Conservation (phyloP, 2,329 filamentous ascomycete genomes). For the Penicillium janthinellum region DNA sequence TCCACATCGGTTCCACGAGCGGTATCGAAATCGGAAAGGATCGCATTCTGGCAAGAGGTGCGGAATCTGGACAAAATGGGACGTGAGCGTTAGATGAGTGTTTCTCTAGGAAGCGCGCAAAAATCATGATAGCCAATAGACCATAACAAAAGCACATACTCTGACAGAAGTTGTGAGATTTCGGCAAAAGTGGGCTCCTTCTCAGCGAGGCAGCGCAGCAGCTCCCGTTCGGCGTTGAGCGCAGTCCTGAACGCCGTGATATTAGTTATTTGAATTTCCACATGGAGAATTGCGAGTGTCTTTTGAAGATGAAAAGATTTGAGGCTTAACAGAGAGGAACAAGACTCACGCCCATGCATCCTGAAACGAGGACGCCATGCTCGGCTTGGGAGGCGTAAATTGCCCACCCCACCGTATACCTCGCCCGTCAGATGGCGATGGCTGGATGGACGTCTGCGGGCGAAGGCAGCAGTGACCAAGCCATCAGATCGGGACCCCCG, state of each 20-base stretch:
- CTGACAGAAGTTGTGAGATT: slow-evolving; percentile 49
- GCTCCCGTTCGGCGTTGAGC: slow-evolving; percentile 51
- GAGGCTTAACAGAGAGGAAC: slow-evolving; percentile 8
- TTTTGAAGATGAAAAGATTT: background rate
- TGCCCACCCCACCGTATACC: slow-evolving; percentile 52
- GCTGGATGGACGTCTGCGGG: slow-evolving; percentile 52
- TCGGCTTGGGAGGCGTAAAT: slow-evolving; percentile 37
- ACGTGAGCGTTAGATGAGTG: slow-evolving; percentile 13
- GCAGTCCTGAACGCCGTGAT: slow-evolving; percentile 33
- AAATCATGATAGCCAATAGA: background rate
- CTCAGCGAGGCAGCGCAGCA: slow-evolving; percentile 52
- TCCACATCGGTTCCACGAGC: slow-evolving; percentile 65
- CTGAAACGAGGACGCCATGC: slow-evolving; percentile 51
- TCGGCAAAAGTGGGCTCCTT: slow-evolving; percentile 53
- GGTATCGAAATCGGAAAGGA: slow-evolving; percentile 64
- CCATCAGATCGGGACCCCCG: slow-evolving; percentile 49
- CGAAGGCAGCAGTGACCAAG: slow-evolving; percentile 54
- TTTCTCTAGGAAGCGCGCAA: slow-evolving; percentile 10
- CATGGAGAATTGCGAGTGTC: background rate
- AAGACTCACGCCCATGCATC: slow-evolving; percentile 56
- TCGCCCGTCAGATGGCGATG: slow-evolving; percentile 61
- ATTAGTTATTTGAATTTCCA: slow-evolving; percentile 13
- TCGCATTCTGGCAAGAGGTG: slow-evolving; percentile 68
- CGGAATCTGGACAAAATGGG: slow-evolving; percentile 60
- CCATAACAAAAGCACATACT: slow-evolving; percentile 32